Base-by-base conservation (phyloP, 1,284 basidiomycete genomes). In the Kalmanozyma brasiliensis region DNA sequence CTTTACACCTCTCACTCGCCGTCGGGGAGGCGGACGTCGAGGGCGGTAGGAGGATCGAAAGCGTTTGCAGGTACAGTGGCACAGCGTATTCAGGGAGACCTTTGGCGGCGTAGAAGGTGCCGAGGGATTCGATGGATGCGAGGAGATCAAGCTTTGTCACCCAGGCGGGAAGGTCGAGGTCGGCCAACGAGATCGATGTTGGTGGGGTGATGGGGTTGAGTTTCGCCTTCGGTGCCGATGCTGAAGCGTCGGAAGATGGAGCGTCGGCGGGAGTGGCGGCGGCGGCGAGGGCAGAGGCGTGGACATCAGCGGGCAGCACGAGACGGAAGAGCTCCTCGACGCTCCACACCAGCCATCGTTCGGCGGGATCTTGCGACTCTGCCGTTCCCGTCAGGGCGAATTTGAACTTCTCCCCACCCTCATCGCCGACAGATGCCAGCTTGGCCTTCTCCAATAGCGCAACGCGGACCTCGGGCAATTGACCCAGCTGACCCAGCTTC, bases 91-190 rank as follows among this genome's bases (percentile, higher is more conserved):
- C 78, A 13, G 74, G 66, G 1, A 78, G 65, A 40, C 59, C 58
- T 35, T 78, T 69, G 7, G 55, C 30, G 4, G 81, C 77, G 55
- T 83, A 83, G 22, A 82, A 78, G 16, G 68, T 72, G 38, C 82
- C 82, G 8, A 83, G 73, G 5, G 79, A 64, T 60, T 83, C 82
- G 52, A 82, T 63, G n/a, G 71, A 75, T 10, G 70, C 70, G 32
- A 80, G 78, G 2, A 83, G 30, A 26, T 82, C 80, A 37, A 76
- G 71, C 22, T 62, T 63, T 1, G 69, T 59, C 1, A 82, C 72
- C 82, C 82, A 83, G 3, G 73, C 38, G 3, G 82, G 82, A 14
- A 82, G 68, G n/a, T 74, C 66, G 13, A 83, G 65, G 44, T 83
- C 82, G 2, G 73, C 63, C 1, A 81, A 55, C 1, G 73, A 41